Percentiles rank a stretch among this genome's conserved stretches.
Conservation (phyloP, 2,329 filamentous ascomycete genomes). For the Microdochium nivale region DNA sequence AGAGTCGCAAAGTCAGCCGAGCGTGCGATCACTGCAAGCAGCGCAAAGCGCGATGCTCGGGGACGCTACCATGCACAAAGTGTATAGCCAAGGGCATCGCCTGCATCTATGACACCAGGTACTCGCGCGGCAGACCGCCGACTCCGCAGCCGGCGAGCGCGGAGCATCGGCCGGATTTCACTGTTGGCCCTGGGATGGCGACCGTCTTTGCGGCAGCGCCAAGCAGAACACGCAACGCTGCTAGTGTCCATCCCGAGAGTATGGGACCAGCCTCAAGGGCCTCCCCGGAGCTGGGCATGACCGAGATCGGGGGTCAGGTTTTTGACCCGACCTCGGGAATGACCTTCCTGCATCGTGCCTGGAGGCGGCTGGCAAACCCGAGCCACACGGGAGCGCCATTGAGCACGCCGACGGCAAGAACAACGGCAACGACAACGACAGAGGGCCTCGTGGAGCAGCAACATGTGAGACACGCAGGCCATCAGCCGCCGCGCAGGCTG, state of each 20-base stretch:
- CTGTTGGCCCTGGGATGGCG: not conserved
- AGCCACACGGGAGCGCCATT: not conserved
- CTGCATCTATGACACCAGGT: constrained; percentile 22
- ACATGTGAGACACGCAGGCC: constrained; percentile 37
- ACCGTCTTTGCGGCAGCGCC: not conserved
- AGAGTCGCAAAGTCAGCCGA: constrained; percentile 20
- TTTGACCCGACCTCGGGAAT: constrained; percentile 42
- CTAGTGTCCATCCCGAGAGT: not conserved
- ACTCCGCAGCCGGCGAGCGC: constrained; percentile 18
- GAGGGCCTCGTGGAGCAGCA: constrained; percentile 27
- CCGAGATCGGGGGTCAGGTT: constrained; percentile 43
- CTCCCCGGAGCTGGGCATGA: constrained; percentile 35
- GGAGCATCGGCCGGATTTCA: constrained; percentile 2
- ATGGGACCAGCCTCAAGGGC: constrained; percentile 7
- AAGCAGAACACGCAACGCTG: not conserved
- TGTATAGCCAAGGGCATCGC: constrained; percentile 16
- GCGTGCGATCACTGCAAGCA: not conserved
- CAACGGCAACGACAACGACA: constrained; percentile 16
- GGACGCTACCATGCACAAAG: constrained; percentile 20
- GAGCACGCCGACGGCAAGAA: not conserved
- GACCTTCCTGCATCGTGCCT: constrained; percentile 43
- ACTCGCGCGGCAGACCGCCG: constrained; percentile 22
- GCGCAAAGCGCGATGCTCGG: not conserved
- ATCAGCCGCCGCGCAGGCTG: constrained; percentile 33
- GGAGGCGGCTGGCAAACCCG: constrained; percentile 36